Percentiles rank a stretch among this genome's conserved stretches.
Conservation (phyloP, 257 asterid genomes). For the Knoxia roxburghii region DNA sequence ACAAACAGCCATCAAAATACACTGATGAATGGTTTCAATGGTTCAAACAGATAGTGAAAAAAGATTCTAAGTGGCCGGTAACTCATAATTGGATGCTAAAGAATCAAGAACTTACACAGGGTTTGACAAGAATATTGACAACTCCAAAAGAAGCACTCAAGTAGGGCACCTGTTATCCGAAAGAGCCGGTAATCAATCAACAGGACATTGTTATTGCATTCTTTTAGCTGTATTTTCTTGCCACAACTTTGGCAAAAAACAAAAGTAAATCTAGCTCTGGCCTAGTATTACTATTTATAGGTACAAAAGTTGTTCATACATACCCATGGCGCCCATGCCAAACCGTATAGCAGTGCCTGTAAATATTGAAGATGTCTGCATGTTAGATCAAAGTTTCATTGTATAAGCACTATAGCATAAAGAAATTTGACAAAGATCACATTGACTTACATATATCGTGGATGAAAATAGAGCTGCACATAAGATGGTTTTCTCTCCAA, state of each 20-base stretch:
- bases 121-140: slow-evolving; percentile 78
- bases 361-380: not conserved
- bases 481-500: slow-evolving; percentile 78
- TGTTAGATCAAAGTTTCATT: slow-evolving; percentile 15
- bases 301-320: slow-evolving; percentile 4
- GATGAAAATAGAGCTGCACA: slow-evolving; percentile 68
- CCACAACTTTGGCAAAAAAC: not conserved
- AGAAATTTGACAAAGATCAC: not conserved
- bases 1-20: not conserved
- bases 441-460: slow-evolving; percentile 61
- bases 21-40: slow-evolving; percentile 14
- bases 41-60: not conserved
- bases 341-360: slow-evolving; percentile 83
- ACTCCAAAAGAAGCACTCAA: slow-evolving; percentile 84
- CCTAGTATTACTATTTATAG: no score
- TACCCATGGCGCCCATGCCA: slow-evolving; percentile 99
- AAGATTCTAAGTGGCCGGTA: slow-evolving; percentile 7
- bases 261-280: not conserved
- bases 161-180: slow-evolving; percentile 70
- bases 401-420: not conserved
- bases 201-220: not conserved
- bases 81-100: not conserved
- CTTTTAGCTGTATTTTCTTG: not conserved
- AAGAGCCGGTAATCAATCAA: slow-evolving; percentile 14
- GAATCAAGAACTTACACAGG: slow-evolving; percentile 52